phyloP scores from a whole-genome alignment of 2,329 filamentous ascomycete genomes.

The Paraconiothyrium sp. region DNA sequence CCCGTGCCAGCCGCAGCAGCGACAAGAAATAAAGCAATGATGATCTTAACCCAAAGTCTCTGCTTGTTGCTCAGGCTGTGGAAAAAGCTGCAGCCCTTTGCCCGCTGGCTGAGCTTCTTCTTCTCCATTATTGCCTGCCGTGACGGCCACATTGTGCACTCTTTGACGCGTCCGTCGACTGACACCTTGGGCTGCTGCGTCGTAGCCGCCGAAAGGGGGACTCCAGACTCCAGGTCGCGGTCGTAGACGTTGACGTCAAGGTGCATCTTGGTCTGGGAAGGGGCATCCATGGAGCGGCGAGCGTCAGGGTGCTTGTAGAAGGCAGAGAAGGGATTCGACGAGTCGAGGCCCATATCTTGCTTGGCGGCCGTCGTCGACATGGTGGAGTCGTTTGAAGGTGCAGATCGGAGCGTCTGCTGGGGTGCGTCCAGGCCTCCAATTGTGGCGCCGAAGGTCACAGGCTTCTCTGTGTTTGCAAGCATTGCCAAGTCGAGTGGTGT shows the following conservation, averaged over 20 bases:
- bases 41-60: constrained; percentile 56
- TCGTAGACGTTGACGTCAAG: constrained; percentile 44
- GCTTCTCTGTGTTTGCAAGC: constrained; percentile 40
- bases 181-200: constrained; percentile 52
- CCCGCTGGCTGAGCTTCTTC: constrained; percentile 50
- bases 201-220: constrained; percentile 49
- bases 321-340: constrained; percentile 55
- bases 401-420: constrained; percentile 38
- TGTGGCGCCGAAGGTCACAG: constrained; percentile 55
- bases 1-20: constrained; percentile 59
- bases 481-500: constrained; percentile 29
- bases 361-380: constrained; percentile 40
- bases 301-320: constrained; percentile 60
- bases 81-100: constrained; percentile 54
- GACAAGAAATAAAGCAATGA: constrained; percentile 56
- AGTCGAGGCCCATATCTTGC: constrained; percentile 44
- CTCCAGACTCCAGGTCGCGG: constrained; percentile 52
- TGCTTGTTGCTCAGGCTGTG: constrained; percentile 54
- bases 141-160: constrained; percentile 63
- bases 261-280: constrained; percentile 42
- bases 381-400: constrained; percentile 45
- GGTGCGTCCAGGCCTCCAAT: constrained; percentile 42
- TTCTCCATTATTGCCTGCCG: constrained; percentile 58
- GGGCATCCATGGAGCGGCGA: constrained; percentile 52
- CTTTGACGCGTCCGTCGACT: constrained; percentile 56